These are phyloP conservation scores for Pleurostoma richardsiae DNA, from an alignment of 2,329 filamentous ascomycete species.

Conservation along the genomic window DNA sequence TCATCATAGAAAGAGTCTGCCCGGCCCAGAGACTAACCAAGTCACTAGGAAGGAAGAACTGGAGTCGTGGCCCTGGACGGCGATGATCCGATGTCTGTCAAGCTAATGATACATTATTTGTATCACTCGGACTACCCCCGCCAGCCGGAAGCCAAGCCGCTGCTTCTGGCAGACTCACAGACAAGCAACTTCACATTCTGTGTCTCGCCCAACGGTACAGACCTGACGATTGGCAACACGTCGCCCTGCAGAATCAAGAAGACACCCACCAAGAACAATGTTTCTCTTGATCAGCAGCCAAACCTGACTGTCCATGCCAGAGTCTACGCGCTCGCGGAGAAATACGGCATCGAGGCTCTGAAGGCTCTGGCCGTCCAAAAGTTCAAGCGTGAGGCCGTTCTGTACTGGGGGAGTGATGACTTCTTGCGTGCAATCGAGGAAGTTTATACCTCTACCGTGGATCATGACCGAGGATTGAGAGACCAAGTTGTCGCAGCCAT, in stretches of 20 bases:
- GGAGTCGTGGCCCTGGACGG: slow-evolving; percentile 4
- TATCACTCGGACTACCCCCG: slow-evolving; percentile 13
- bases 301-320: slow-evolving; percentile 10
- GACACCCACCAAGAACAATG: background rate
- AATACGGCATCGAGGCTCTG: slow-evolving; percentile 9
- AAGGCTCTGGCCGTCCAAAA: slow-evolving; percentile 6
- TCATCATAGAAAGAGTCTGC: background rate
- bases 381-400: slow-evolving; percentile 6
- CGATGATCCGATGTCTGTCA: slow-evolving; percentile 10
- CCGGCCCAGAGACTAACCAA: no score
- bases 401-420: slow-evolving; percentile 7
- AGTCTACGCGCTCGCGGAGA: slow-evolving; percentile 9
- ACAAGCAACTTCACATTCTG: no score
- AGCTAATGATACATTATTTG: slow-evolving; percentile 11
- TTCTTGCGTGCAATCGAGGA: slow-evolving; percentile 8
- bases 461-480: background rate
- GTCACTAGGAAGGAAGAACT: background rate
- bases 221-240: background rate
- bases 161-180: no score
- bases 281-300: background rate
- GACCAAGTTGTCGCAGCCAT: background rate
- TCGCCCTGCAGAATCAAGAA: background rate
- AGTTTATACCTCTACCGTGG: background rate
- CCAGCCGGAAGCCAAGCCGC: no score
- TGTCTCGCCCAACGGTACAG: background rate